A percentile compares a stretch with the other conserved stretches of the same genome.
Evolutionary conservation across 495 filamentous ascomycete species (phyloP).

Genomic region (Aspergillus taichungensis): DNA sequence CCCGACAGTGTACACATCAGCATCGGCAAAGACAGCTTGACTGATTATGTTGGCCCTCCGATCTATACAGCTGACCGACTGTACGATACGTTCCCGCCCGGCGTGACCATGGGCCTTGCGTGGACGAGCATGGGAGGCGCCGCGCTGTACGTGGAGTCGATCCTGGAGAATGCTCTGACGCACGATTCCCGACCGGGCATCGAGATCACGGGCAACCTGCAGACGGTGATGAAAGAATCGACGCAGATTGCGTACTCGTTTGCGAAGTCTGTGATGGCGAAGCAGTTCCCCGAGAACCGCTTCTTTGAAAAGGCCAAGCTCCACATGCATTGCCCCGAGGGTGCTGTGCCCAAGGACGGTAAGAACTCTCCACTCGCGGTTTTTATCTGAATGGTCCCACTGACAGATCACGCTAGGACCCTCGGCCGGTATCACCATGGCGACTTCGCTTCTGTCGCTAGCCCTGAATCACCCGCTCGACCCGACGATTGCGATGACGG

Average conservation of each 20-base stretch:
- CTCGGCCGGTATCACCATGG: constrained; percentile 95
- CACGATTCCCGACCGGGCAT: constrained; percentile 65
- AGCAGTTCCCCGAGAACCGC: constrained; percentile 73
- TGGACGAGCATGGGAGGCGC: constrained; percentile 98
- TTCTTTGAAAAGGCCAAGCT: constrained; percentile 97
- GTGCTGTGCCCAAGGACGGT: constrained; percentile 92
- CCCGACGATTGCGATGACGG: constrained; percentile 94
- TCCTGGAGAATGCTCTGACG: constrained; percentile 73
- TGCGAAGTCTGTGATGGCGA: constrained; percentile 79
- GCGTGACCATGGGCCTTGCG: constrained; percentile 96
- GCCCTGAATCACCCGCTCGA: constrained; percentile 70
- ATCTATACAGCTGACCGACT: constrained; percentile 92
- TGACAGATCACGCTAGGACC: constrained; percentile 45
- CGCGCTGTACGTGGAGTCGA: constrained; percentile 94
- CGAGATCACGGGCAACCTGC: constrained; percentile 88
- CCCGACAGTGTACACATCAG: constrained; percentile 79
- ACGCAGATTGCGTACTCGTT: constrained; percentile 92
- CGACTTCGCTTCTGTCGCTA: constrained; percentile 78
- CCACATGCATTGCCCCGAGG: constrained; percentile 95
- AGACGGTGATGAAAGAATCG: constrained; percentile 97
- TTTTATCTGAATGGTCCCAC: neutral
- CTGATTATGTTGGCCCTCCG: constrained; percentile 95
- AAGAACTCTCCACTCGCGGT: constrained; percentile 14
- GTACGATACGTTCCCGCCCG: constrained; percentile 90
- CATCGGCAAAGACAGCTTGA: constrained; percentile 84